Percentiles rank a stretch among this genome's conserved stretches.
Evolutionary conservation across 345 rosid genomes (phyloP).

Genomic region (Combretum micranthum): DNA sequence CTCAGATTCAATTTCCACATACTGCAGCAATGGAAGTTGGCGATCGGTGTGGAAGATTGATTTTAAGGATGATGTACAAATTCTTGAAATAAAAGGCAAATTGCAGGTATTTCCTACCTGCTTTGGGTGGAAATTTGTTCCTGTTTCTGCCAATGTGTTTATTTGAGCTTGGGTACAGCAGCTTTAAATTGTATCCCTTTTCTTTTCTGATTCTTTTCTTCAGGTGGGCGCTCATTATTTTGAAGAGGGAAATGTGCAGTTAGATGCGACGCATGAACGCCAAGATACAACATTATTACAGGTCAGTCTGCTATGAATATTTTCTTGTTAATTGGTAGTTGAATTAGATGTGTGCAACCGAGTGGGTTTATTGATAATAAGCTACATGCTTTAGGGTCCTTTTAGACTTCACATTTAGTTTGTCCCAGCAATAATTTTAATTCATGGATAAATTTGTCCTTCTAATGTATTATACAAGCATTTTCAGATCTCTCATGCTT

Average conservation of each 20-base stretch:
- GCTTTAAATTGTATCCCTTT: neutral
- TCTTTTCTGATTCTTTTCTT: slow-evolving; percentile 9
- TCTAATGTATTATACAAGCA: too few species aligned
- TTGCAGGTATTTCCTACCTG: slow-evolving; percentile 48
- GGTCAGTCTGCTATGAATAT: slow-evolving; percentile 20
- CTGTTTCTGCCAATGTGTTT: too few species aligned
- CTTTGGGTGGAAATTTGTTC: too few species aligned
- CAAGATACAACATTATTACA: slow-evolving; percentile 79
- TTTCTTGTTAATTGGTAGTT: neutral
- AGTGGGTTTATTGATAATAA: neutral
- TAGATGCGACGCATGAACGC: slow-evolving; percentile 84
- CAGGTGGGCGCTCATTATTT: slow-evolving; percentile 98
- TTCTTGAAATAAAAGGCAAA: slow-evolving; percentile 68
- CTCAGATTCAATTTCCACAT: neutral
- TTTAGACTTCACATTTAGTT: too few species aligned
- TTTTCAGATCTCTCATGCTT: too few species aligned
- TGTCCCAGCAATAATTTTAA: too few species aligned
- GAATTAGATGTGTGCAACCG: neutral
- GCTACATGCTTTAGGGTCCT: too few species aligned
- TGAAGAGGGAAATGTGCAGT: slow-evolving; percentile 98
- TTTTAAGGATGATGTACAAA: slow-evolving; percentile 70
- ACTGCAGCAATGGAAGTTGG: slow-evolving; percentile 85
- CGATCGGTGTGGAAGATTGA: slow-evolving; percentile 82
- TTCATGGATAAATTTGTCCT: too few species aligned
- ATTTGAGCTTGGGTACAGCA: neutral